Conservation (phyloP, 2,329 filamentous ascomycete genomes). For the Corinectria fuckeliana region DNA sequence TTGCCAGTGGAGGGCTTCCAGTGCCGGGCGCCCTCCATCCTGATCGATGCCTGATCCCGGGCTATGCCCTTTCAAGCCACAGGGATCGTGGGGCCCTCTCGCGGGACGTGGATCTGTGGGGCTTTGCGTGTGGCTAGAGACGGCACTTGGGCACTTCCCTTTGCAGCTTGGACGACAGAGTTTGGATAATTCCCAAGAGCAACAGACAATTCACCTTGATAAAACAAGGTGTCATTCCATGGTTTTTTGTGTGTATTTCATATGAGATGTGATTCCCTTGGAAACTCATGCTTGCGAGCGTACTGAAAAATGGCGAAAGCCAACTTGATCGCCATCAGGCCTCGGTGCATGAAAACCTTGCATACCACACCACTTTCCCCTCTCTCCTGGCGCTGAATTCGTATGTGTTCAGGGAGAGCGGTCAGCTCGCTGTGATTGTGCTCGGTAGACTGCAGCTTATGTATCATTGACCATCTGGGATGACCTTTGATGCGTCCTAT, state of each 20-base stretch:
- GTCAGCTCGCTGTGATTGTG: neutral
- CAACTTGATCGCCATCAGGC: neutral
- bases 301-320: neutral
- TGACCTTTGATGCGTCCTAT: neutral
- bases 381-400: neutral
- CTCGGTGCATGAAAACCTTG: constrained; percentile 2
- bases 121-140: constrained; percentile 6
- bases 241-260: neutral
- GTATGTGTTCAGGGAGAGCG: neutral
- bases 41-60: constrained; percentile 27
- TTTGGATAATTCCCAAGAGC: neutral
- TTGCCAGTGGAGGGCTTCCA: neutral
- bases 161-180: neutral
- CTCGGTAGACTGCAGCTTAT: constrained; percentile 1
- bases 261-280: neutral
- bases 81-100: constrained; percentile 1
- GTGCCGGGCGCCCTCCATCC: neutral
- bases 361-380: neutral
- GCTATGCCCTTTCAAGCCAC: constrained; percentile 17
- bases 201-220: neutral
- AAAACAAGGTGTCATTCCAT: neutral
- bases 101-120: constrained; percentile 10
- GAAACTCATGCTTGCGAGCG: neutral
- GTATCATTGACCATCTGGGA: constrained; percentile 7
- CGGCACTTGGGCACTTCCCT: neutral